phyloP scores from a whole-genome alignment of 164 flowering plant species.

The Stephania japonica region DNA sequence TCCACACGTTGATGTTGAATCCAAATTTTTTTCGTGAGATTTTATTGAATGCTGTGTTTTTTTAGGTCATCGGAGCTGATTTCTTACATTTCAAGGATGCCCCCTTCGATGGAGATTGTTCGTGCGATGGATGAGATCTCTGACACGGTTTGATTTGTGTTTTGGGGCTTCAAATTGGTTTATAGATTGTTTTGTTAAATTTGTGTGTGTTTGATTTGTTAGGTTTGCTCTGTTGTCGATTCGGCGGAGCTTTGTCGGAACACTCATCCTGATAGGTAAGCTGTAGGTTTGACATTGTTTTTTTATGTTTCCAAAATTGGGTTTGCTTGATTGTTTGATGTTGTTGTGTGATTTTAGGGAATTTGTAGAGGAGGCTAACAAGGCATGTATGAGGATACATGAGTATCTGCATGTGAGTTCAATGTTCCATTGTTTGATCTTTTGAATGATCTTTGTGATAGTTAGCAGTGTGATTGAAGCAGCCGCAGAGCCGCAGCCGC shows the following conservation, averaged over 20 bases:
- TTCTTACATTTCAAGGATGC: constrained; percentile 44
- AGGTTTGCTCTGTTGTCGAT: constrained; percentile 93
- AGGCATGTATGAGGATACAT: constrained; percentile 72
- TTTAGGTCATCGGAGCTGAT: constrained; percentile 74
- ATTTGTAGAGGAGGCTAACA: constrained; percentile 77
- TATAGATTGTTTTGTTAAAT: background rate
- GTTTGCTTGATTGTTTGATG: background rate
- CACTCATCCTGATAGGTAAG: constrained; percentile 93
- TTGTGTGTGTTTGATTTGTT: constrained; percentile 1
- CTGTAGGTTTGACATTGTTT: background rate
- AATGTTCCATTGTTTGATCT: background rate
- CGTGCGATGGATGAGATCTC: constrained; percentile 92
- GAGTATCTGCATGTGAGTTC: constrained; percentile 80
- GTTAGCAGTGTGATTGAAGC: background rate
- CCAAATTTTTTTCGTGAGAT: background rate
- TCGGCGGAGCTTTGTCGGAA: constrained; percentile 88
- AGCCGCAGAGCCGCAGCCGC: too few species aligned
- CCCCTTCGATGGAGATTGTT: constrained; percentile 61
- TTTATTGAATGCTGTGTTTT: background rate
- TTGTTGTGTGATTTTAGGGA: constrained; percentile 41
- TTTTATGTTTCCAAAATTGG: background rate
- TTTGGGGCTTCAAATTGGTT: background rate
- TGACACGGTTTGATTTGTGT: constrained; percentile 40
- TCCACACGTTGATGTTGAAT: too few species aligned
- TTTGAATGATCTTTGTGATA: background rate